A percentile compares a stretch with the other conserved stretches of the same genome.
Evolutionary conservation across 75 land plant species (phyloP).

Genomic region (Azolla pinnata): DNA sequence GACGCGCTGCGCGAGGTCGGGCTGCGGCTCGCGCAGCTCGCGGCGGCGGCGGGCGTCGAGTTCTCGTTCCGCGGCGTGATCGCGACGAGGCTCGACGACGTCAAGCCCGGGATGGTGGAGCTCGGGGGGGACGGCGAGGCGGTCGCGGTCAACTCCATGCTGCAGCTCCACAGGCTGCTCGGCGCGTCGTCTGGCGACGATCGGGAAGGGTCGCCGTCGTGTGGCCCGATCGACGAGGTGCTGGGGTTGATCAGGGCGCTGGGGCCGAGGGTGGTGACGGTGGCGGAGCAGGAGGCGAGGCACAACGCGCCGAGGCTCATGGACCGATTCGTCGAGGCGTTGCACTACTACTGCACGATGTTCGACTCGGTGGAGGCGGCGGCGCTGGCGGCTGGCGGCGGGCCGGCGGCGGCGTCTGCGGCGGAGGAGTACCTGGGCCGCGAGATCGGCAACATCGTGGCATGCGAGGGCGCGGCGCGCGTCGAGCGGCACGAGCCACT

Average conservation of each 20-base stretch:
- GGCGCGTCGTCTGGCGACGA: conserved; percentile 4
- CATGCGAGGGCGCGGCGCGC: conserved; percentile 61
- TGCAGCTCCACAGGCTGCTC: conserved; percentile 65
- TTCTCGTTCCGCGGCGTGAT: conserved; percentile 72
- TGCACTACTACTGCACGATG: conserved; percentile 78
- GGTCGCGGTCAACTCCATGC: conserved; percentile 68
- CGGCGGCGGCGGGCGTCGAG: conserved; percentile 52
- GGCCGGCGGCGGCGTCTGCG: conserved; percentile 26
- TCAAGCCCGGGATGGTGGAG: conserved; percentile 64
- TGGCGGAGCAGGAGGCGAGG: conserved; percentile 86
- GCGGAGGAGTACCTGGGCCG: conserved; percentile 48
- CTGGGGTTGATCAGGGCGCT: conserved; percentile 37
- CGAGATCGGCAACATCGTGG: conserved; percentile 72
- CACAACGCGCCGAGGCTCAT: conserved; percentile 56
- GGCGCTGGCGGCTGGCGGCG: conserved; percentile 16
- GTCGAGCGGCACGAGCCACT: conserved; percentile 74
- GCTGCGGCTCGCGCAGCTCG: conserved; percentile 45
- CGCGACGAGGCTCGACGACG: conserved; percentile 51
- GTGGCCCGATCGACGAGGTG: conserved; percentile 43
- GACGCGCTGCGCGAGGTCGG: conserved; percentile 60
- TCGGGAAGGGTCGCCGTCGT: too few species aligned
- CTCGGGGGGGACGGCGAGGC: conserved; percentile 39
- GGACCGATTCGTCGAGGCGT: conserved; percentile 60
- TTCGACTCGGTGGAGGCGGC: conserved; percentile 76
- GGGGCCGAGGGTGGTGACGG: conserved; percentile 59